Base-by-base conservation (phyloP, 169 alveolate species). In the Ichthyophthirius multifiliis region DNA sequence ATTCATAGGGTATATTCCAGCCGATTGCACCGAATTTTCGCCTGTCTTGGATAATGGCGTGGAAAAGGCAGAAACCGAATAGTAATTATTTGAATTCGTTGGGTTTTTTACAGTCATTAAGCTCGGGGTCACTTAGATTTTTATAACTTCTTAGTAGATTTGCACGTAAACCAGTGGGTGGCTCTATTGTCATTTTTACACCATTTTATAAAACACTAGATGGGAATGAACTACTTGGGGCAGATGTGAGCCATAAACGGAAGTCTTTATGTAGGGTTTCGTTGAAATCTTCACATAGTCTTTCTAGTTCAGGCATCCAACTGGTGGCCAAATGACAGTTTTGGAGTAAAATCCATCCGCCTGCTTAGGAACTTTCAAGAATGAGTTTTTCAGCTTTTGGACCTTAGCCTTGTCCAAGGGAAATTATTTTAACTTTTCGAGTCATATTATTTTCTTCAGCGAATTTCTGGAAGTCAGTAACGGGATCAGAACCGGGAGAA, bases 21-120 rank as follows among this genome's bases (percentile, higher is more conserved):
- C 99, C 99, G 48, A 96, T 94, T 12, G 98, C 97, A 5, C 99
- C 99, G 73, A 95, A 96, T 82, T 95, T 95, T 65, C 98, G 77
- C 62, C 99, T 88, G 62, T 96, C 99, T 86, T 94, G 94, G 9
- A 97, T 97, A 45, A 97, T 93, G 3, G 99, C 98, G 90, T 97
- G 99, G 97, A 97, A 97, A 94, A 97, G 95, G 84, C 97, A 94
- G 86, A 96, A 94, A 27, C 98, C 98, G 79, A 97, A 97, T 45
- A 94, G 89, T 43, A 96, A 84, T 32, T 88, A 90, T 87, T 95
- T 94, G 90, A 90, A 95, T 44, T 85, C 94, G 64, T 96, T 96
- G 74, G 98, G 97, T 91, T 95, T 93, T 27, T 83, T 81, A 18
- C 97, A 90, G 39, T 94, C 96, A 76, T 90, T 94, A 62, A 94